Evolutionary conservation across 441 rosid species (phyloP).

Genomic region (Gossypium schwendimanii): DNA sequence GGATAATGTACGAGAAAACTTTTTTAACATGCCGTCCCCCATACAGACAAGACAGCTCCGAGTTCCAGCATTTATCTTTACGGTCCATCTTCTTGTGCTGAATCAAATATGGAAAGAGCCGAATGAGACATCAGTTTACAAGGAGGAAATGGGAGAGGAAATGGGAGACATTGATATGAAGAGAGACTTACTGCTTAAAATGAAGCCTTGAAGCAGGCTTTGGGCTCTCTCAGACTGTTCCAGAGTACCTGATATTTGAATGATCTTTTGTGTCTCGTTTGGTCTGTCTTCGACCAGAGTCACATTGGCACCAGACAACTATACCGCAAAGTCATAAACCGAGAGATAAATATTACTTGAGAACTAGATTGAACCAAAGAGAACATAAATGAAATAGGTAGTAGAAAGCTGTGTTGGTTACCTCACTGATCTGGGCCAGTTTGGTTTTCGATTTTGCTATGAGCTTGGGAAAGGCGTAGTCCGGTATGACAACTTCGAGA

Average conservation of each 20-base stretch:
- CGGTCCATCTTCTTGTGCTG: conserved; percentile 79
- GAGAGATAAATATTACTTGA: not conserved
- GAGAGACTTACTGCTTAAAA: conserved; percentile 75
- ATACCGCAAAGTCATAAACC: conserved; percentile 17
- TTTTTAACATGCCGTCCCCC: not conserved
- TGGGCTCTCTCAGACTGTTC: conserved; percentile 94
- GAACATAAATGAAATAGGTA: not conserved
- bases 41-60: not conserved
- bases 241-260: conserved; percentile 79
- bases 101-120: conserved; percentile 7
- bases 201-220: conserved; percentile 93
- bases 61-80: conserved; percentile 19
- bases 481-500: conserved; percentile 86
- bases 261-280: conserved; percentile 56
- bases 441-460: conserved; percentile 80
- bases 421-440: conserved; percentile 93
- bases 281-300: conserved; percentile 67
- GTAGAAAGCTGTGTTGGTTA: conserved; percentile 19
- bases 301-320: conserved; percentile 91
- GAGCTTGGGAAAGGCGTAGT: conserved; percentile 73
- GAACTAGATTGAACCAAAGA: conserved; percentile 4
- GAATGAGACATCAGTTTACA: not conserved
- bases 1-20: not conserved
- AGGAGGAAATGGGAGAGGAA: too few relatives aligned
- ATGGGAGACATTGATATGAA: not conserved